Evolutionary conservation across 768 basidiomycete species (phyloP).

Genomic region (Neoboletus brunneissimus): DNA sequence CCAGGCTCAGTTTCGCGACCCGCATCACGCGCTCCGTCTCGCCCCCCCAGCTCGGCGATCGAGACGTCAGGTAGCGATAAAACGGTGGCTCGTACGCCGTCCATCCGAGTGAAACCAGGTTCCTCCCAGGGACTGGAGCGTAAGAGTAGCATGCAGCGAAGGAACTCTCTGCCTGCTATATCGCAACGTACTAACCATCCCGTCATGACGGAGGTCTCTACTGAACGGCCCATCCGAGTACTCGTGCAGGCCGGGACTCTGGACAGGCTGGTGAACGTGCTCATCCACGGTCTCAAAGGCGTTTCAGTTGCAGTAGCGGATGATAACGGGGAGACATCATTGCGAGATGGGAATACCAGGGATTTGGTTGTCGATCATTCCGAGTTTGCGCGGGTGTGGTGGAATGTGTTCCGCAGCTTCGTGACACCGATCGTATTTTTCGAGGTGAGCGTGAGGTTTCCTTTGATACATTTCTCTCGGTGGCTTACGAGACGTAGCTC

Average conservation of each 20-base stretch:
- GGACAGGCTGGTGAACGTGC: slow-evolving; percentile 67
- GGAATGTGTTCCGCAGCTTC: slow-evolving; percentile 80
- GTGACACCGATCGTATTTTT: slow-evolving; percentile 80
- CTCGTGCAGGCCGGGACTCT: slow-evolving; percentile 77
- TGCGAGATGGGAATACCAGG: slow-evolving; percentile 70
- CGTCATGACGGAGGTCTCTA: slow-evolving; percentile 57
- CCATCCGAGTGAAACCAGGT: slow-evolving; percentile 74
- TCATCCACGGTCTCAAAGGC: slow-evolving; percentile 74
- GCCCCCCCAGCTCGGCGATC: slow-evolving; percentile 65
- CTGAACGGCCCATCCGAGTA: slow-evolving; percentile 71
- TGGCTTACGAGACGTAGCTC: slow-evolving; percentile 43
- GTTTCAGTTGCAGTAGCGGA: slow-evolving; percentile 81
- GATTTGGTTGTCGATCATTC: slow-evolving; percentile 67
- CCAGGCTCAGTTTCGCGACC: slow-evolving; percentile 49
- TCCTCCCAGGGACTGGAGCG: slow-evolving; percentile 67
- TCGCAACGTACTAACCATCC: slow-evolving; percentile 59
- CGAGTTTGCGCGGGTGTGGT: slow-evolving; percentile 79
- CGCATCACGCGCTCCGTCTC: slow-evolving; percentile 59
- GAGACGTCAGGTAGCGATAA: slow-evolving; percentile 41
- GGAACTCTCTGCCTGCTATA: slow-evolving; percentile 78
- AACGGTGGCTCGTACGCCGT: slow-evolving; percentile 57
- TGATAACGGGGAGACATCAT: slow-evolving; percentile 82
- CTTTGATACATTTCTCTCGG: background rate
- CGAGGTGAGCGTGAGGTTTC: slow-evolving; percentile 52
- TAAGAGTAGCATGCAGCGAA: slow-evolving; percentile 70